These are phyloP conservation scores for Xylaria bambusicola DNA, from an alignment of 495 filamentous ascomycete species.

Conservation along the genomic window DNA sequence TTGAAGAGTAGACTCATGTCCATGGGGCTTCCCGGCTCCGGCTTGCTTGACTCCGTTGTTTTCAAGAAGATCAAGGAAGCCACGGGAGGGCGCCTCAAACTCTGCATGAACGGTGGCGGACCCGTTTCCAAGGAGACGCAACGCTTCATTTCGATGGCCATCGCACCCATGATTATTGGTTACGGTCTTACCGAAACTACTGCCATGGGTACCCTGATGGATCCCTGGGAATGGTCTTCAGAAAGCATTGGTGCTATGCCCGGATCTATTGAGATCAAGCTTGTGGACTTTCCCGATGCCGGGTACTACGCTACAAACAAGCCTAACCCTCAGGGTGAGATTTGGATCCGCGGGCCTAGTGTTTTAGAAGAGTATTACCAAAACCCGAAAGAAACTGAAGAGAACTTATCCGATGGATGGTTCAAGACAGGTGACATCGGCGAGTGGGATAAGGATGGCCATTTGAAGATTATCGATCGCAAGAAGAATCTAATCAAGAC, in stretches of 20 bases:
- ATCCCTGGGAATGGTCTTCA: constrained; percentile 87
- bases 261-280: constrained; percentile 83
- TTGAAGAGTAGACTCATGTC: constrained; percentile 80
- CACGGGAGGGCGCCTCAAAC: constrained; percentile 76
- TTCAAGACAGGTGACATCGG: constrained; percentile 97
- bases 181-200: constrained; percentile 95
- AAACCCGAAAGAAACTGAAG: constrained; percentile 82
- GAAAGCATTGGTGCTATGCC: constrained; percentile 78
- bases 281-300: constrained; percentile 93
- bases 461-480: constrained; percentile 87
- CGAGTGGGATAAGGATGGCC: constrained; percentile 79
- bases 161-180: constrained; percentile 86
- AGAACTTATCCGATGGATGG: constrained; percentile 79
- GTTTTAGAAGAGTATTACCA: constrained; percentile 76
- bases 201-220: constrained; percentile 91
- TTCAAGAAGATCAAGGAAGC: constrained; percentile 93
- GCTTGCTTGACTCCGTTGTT: constrained; percentile 72
- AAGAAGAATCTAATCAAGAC: constrained; percentile 99
- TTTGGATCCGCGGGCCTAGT: constrained; percentile 83
- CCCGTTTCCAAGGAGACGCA: constrained; percentile 86
- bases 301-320: constrained; percentile 86
- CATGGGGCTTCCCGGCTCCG: constrained; percentile 72
- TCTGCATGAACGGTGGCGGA: constrained; percentile 86
- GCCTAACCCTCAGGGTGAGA: constrained; percentile 88
- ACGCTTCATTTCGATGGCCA: constrained; percentile 83